Conservation (phyloP, 177 flowering plant species). For the Vitis hybrid region DNA sequence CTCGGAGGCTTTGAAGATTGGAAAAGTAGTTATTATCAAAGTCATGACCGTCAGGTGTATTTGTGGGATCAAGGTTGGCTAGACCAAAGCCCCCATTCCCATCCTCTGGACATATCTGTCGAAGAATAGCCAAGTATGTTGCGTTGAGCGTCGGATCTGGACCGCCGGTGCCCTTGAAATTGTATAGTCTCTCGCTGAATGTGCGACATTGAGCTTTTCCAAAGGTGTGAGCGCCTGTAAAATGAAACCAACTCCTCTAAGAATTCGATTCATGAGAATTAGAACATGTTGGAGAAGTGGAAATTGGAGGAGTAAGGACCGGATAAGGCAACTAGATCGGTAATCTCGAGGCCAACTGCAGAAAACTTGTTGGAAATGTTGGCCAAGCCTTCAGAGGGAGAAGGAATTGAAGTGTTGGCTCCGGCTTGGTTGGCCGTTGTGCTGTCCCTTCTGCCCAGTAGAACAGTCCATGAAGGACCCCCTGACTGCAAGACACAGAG, state of each 20-base stretch:
- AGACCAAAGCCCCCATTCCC: constrained; percentile 8
- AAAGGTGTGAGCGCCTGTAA: constrained; percentile 33
- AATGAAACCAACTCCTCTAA: not conserved
- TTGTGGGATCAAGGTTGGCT: constrained; percentile 23
- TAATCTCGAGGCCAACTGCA: constrained; percentile 44
- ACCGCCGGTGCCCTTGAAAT: constrained; percentile 27
- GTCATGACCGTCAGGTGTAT: not conserved
- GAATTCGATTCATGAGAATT: too few species aligned
- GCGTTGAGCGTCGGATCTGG: constrained; percentile 30
- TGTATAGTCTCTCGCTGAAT: constrained; percentile 22
- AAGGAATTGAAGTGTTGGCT: constrained; percentile 45
- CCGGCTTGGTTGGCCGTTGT: constrained; percentile 38
- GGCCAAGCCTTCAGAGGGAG: constrained; percentile 32
- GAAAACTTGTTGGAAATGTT: constrained; percentile 40
- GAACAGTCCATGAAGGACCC: constrained; percentile 50
- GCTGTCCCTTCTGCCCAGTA: constrained; percentile 64
- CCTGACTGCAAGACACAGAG: constrained; percentile 28
- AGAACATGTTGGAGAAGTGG: too few species aligned
- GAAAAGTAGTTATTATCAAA: constrained; percentile 30
- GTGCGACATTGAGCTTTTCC: constrained; percentile 27
- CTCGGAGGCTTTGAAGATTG: constrained; percentile 20
- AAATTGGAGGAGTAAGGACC: constrained; percentile 28
- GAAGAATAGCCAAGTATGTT: constrained; percentile 22
- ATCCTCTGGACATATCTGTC: constrained; percentile 20
- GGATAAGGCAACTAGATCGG: constrained; percentile 57